These are phyloP conservation scores for Calocybe cyanea DNA, from an alignment of 768 basidiomycete species.

Conservation along the genomic window DNA sequence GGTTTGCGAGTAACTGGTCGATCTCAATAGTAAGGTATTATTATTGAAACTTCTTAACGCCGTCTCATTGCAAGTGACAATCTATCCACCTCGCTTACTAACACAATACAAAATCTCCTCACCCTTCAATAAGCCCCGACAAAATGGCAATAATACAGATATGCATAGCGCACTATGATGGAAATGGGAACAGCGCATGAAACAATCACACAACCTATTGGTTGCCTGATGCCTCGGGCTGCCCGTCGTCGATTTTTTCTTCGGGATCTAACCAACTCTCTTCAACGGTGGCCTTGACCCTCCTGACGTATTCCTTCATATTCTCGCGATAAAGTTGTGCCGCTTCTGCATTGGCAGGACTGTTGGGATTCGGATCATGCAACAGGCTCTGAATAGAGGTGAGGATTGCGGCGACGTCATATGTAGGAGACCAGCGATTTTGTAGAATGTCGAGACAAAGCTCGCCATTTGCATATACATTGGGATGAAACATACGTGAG, in stretches of 20 bases:
- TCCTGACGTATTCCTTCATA: slow-evolving; percentile 95
- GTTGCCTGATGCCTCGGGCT: neutral
- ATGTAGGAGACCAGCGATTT: slow-evolving; percentile 98
- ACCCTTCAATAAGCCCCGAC: too few relatives aligned
- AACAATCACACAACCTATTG: neutral
- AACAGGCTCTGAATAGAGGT: slow-evolving; percentile 94
- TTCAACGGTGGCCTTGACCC: slow-evolving; percentile 92
- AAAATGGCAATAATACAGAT: too few relatives aligned
- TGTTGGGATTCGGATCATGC: slow-evolving; percentile 98
- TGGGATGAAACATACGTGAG: slow-evolving; percentile 98
- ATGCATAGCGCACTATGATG: too few relatives aligned
- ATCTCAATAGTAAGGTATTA: too few relatives aligned
- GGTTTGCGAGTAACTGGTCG: too few relatives aligned
- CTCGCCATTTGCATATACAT: slow-evolving; percentile 97
- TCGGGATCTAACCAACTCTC: slow-evolving; percentile 93
- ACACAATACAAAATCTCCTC: too few relatives aligned
- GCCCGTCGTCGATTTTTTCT: slow-evolving; percentile 44
- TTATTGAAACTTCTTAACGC: too few relatives aligned
- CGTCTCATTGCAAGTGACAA: too few relatives aligned
- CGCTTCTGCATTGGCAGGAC: slow-evolving; percentile 97
- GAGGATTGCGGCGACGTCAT: slow-evolving; percentile 97
- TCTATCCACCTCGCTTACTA: too few relatives aligned
- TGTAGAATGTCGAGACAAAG: slow-evolving; percentile 98
- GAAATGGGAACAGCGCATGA: too few relatives aligned
- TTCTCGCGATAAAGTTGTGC: slow-evolving; percentile 96